These are phyloP conservation scores for Cardiosporidium cionae DNA, from an alignment of 169 alveolate genomes.

Conservation along the genomic window DNA sequence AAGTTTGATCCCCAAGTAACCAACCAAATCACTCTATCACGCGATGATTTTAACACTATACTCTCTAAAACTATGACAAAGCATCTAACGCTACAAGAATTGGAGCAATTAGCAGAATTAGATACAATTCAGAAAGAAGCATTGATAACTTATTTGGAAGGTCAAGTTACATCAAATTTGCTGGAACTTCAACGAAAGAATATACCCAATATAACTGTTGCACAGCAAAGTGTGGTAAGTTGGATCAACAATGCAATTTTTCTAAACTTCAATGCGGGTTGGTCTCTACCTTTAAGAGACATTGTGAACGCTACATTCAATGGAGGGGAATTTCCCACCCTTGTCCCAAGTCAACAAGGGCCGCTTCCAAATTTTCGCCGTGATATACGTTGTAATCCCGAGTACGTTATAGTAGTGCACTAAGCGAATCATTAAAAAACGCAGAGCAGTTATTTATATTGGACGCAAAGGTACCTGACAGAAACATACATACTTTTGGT, in stretches of 20 bases:
- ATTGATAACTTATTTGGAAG: not conserved
- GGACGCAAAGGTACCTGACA: too few relatives aligned
- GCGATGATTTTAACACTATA: too few relatives aligned
- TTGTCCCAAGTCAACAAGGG: conserved; percentile 1
- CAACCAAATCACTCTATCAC: too few relatives aligned
- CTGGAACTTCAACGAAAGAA: conserved; percentile 5
- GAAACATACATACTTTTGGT: too few relatives aligned
- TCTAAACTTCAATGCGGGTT: conserved; percentile 8
- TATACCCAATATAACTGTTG: conserved; percentile 12
- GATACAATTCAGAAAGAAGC: too few relatives aligned
- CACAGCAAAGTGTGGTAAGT: not conserved
- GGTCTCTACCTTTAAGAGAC: conserved; percentile 16
- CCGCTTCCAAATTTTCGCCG: conserved; percentile 7
- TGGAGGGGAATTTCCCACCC: conserved; percentile 12
- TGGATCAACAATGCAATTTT: not conserved
- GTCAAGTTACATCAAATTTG: not conserved
- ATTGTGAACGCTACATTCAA: conserved; percentile 15
- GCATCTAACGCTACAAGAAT: too few relatives aligned
- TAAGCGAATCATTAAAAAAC: not conserved
- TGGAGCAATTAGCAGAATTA: too few relatives aligned
- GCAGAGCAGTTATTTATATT: not conserved
- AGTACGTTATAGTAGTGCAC: not conserved
- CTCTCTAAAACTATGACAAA: too few relatives aligned
- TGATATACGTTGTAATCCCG: conserved; percentile 7
- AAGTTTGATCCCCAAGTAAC: too few relatives aligned